Percentiles rank a stretch among this genome's conserved stretches.
These are phyloP conservation scores for Litsea cubeba DNA, from an alignment of 164 flowering plant genomes.

Conservation along the genomic window DNA sequence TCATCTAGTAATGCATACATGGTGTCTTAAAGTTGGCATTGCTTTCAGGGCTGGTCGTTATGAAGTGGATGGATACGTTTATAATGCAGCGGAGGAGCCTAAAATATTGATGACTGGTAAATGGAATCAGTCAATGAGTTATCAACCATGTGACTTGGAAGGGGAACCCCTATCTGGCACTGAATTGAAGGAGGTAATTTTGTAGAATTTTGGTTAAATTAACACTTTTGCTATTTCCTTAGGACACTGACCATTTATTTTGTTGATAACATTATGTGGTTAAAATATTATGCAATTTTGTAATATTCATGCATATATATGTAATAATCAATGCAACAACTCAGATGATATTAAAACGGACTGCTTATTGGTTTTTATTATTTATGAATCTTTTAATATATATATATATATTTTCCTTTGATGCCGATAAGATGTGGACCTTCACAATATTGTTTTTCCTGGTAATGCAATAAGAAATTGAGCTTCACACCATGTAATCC, in stretches of 20 bases:
- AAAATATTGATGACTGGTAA: slow-evolving; percentile 86
- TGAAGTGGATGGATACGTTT: slow-evolving; percentile 89
- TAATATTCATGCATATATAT: background rate
- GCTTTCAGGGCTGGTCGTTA: slow-evolving; percentile 70
- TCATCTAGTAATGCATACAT: background rate
- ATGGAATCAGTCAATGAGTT: slow-evolving; percentile 78
- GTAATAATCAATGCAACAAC: background rate
- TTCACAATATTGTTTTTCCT: too few species aligned
- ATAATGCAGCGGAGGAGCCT: slow-evolving; percentile 74
- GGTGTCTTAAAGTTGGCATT: slow-evolving; percentile 2
- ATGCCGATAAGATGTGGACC: too few species aligned
- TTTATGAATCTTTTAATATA: too few species aligned
- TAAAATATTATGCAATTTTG: background rate
- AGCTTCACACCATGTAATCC: too few species aligned
- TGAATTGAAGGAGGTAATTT: slow-evolving; percentile 66
- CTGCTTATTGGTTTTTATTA: too few species aligned
- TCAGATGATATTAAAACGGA: background rate
- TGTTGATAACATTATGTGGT: background rate
- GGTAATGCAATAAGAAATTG: too few species aligned
- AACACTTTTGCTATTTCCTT: background rate
- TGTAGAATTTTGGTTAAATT: background rate
- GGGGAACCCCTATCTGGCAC: slow-evolving; percentile 81
- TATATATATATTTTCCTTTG: too few species aligned
- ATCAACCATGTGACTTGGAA: slow-evolving; percentile 79
- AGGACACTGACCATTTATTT: background rate